Evolutionary conservation across 83 land plant genomes (phyloP).

Genomic region (Picea engelmannii): DNA sequence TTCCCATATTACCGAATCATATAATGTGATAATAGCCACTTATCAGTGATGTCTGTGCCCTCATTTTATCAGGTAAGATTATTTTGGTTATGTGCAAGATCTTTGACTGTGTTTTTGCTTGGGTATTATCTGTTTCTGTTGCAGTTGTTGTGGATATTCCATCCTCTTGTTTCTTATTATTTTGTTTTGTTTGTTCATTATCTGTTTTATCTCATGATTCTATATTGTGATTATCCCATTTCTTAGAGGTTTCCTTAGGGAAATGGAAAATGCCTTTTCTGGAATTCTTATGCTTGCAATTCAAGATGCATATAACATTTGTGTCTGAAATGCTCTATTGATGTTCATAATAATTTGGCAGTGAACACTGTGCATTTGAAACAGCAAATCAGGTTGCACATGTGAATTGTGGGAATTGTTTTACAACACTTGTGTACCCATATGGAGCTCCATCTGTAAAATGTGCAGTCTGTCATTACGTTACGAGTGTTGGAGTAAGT

Average conservation of each 20-base stretch:
- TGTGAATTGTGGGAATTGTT: constrained; percentile 87
- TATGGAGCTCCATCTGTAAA: constrained; percentile 95
- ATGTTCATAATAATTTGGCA: constrained; percentile 20
- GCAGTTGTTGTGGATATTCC: background rate
- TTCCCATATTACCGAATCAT: background rate
- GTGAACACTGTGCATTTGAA: constrained; percentile 20
- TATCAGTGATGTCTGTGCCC: background rate
- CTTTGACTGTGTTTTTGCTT: too few species aligned
- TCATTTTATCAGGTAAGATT: background rate
- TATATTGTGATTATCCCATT: background rate
- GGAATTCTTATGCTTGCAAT: background rate
- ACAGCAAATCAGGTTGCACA: constrained; percentile 76
- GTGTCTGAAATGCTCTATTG: constrained; percentile 8
- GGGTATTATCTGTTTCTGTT: too few species aligned
- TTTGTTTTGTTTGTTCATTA: background rate
- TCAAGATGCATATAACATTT: constrained; percentile 9
- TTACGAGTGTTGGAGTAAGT: constrained; percentile 73
- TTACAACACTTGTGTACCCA: constrained; percentile 81
- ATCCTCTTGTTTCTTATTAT: background rate
- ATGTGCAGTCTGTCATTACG: constrained; percentile 88
- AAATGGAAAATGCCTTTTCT: background rate
- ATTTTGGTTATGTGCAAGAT: too few species aligned
- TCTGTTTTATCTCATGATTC: background rate
- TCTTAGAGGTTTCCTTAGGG: background rate
- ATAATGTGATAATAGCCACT: background rate